A percentile compares a stretch with the other conserved stretches of the same genome.
Evolutionary conservation across 2,329 filamentous ascomycete species (phyloP).

Genomic region (Talaromyces albobiverticillius): DNA sequence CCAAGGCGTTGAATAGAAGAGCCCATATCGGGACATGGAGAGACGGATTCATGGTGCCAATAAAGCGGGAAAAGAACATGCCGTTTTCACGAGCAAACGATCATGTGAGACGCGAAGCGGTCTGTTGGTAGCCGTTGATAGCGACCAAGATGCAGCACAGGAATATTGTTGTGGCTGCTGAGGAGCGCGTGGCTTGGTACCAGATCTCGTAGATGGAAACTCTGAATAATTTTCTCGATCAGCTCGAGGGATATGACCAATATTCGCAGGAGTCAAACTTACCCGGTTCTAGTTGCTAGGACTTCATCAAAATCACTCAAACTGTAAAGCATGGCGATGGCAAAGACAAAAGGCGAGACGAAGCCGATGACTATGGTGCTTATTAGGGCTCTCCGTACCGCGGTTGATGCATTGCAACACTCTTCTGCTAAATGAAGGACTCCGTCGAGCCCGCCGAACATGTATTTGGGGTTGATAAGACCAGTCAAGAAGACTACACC

Average conservation of each 20-base stretch:
- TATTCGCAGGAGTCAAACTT: no score
- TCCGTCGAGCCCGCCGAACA: constrained; percentile 50
- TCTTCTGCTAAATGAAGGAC: constrained; percentile 51
- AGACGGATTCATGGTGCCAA: constrained; percentile 39
- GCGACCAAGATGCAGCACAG: constrained; percentile 48
- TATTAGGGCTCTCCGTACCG: background rate
- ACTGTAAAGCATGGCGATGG: constrained; percentile 51
- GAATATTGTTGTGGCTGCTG: constrained; percentile 46
- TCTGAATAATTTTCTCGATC: no score
- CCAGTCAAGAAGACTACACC: constrained; percentile 53
- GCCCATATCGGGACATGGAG: constrained; percentile 42
- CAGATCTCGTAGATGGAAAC: constrained; percentile 51
- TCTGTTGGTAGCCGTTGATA: constrained; percentile 48
- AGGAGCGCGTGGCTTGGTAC: constrained; percentile 44
- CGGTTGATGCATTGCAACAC: background rate
- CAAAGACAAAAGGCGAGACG: constrained; percentile 36
- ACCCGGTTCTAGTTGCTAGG: constrained; percentile 27
- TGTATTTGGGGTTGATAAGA: constrained; percentile 51
- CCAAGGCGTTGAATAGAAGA: constrained; percentile 27
- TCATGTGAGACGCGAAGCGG: constrained; percentile 52
- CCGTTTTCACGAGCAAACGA: constrained; percentile 52
- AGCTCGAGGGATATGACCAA: no score
- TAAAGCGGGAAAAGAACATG: no score
- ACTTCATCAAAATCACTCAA: constrained; percentile 45
- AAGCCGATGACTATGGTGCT: background rate